Evolutionary conservation across 768 basidiomycete genomes (phyloP).

Genomic region (Leucocoprinus leucothites): DNA sequence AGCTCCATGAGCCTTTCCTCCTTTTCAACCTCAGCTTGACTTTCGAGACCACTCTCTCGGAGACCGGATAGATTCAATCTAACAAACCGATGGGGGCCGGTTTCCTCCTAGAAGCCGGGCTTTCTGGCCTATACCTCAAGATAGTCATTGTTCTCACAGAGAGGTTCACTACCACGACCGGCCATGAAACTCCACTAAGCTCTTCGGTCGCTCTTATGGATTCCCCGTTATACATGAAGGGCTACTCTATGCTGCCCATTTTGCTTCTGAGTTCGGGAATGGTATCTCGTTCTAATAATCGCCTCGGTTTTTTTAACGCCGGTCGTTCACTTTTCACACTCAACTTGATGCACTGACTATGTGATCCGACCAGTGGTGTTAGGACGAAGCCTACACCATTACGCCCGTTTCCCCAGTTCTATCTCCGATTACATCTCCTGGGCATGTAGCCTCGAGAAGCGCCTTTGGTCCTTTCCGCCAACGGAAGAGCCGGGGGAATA

Average conservation of each 20-base stretch:
- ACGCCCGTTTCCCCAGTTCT: neutral
- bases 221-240: neutral
- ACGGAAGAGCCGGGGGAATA: neutral
- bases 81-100: slow-evolving; percentile 1
- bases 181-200: slow-evolving; percentile 8
- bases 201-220: neutral
- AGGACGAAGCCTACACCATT: neutral
- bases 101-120: slow-evolving; percentile 6
- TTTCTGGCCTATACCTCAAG: slow-evolving; percentile 1
- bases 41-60: neutral
- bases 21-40: neutral
- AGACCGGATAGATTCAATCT: slow-evolving; percentile 2
- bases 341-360: neutral
- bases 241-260: neutral
- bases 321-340: neutral
- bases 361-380: slow-evolving; percentile 5
- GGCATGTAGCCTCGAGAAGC: neutral
- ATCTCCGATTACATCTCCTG: slow-evolving; percentile 8
- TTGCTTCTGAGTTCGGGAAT: neutral
- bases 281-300: slow-evolving; percentile 3
- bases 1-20: neutral
- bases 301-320: slow-evolving; percentile 5
- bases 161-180: slow-evolving; percentile 5
- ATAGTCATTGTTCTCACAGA: slow-evolving; percentile 3
- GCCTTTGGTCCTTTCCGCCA: neutral